Conservation (phyloP, 208 protist species). For the Tetramitus jugosus region DNA sequence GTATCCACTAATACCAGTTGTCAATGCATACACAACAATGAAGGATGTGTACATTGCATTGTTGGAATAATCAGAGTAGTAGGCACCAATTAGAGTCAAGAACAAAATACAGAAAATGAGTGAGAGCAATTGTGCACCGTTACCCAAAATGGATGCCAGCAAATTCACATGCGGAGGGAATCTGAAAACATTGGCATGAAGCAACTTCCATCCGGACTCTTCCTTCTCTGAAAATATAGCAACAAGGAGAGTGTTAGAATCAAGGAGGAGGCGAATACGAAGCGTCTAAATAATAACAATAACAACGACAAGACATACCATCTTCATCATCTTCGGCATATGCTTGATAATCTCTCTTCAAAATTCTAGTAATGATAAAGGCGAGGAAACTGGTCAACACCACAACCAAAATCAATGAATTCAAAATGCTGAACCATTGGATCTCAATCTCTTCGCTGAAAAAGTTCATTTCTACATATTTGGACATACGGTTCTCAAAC, state of each 20-base stretch:
- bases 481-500: neutral
- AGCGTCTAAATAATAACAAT: too few relatives aligned
- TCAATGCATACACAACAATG: slow-evolving; percentile 37
- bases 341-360: slow-evolving; percentile 57
- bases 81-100: slow-evolving; percentile 22
- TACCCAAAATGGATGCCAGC: slow-evolving; percentile 32
- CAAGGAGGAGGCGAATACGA: neutral
- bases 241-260: neutral
- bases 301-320: too few relatives aligned
- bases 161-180: slow-evolving; percentile 28
- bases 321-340: slow-evolving; percentile 50
- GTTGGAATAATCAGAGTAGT: slow-evolving; percentile 5
- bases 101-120: slow-evolving; percentile 29
- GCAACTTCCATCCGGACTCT: slow-evolving; percentile 77
- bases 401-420: slow-evolving; percentile 68
- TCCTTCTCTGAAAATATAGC: too few relatives aligned
- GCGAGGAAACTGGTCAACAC: slow-evolving; percentile 59
- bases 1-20: slow-evolving; percentile 34
- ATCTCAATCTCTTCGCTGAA: slow-evolving; percentile 55
- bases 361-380: slow-evolving; percentile 63
- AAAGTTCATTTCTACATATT: neutral
- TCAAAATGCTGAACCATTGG: slow-evolving; percentile 76
- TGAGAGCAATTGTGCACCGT: slow-evolving; percentile 16
- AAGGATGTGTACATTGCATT: slow-evolving; percentile 31
- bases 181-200: slow-evolving; percentile 75